phyloP scores from a whole-genome alignment of 2,329 filamentous ascomycete genomes.

The Fusarium sp. region DNA sequence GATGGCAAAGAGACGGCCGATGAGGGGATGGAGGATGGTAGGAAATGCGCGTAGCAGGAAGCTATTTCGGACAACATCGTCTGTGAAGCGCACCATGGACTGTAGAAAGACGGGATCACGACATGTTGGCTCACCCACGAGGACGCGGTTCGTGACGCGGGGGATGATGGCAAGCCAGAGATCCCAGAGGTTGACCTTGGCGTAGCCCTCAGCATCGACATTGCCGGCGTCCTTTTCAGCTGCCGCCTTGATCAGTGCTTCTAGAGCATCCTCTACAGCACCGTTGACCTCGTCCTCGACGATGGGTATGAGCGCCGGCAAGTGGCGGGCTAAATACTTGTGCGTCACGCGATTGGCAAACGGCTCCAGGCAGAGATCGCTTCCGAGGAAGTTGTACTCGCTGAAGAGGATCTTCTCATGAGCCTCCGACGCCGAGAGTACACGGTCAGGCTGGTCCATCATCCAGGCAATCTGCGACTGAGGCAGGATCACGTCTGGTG shows the following conservation, averaged over 20 bases:
- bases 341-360: conserved; percentile 56
- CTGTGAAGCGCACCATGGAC: conserved; percentile 60
- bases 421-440: conserved; percentile 53
- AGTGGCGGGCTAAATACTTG: conserved; percentile 54
- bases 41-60: conserved; percentile 59
- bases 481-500: conserved; percentile 57
- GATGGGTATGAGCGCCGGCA: conserved; percentile 51
- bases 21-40: conserved; percentile 57
- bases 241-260: conserved; percentile 21
- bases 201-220: conserved; percentile 49
- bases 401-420: conserved; percentile 52
- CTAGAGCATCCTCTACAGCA: conserved; percentile 50
- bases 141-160: conserved; percentile 54
- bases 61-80: conserved; percentile 57
- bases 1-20: conserved; percentile 56
- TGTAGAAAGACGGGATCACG: conserved; percentile 57
- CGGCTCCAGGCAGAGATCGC: conserved; percentile 46
- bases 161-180: conserved; percentile 55
- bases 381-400: conserved; percentile 55
- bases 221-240: conserved; percentile 16
- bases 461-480: conserved; percentile 56
- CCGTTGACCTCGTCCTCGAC: conserved; percentile 53
- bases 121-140: conserved; percentile 52
- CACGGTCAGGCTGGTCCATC: conserved; percentile 56
- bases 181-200: conserved; percentile 55